These are phyloP conservation scores for Hymenotorrendiella dingleyae DNA, from an alignment of 2,329 filamentous ascomycete species.

Conservation along the genomic window DNA sequence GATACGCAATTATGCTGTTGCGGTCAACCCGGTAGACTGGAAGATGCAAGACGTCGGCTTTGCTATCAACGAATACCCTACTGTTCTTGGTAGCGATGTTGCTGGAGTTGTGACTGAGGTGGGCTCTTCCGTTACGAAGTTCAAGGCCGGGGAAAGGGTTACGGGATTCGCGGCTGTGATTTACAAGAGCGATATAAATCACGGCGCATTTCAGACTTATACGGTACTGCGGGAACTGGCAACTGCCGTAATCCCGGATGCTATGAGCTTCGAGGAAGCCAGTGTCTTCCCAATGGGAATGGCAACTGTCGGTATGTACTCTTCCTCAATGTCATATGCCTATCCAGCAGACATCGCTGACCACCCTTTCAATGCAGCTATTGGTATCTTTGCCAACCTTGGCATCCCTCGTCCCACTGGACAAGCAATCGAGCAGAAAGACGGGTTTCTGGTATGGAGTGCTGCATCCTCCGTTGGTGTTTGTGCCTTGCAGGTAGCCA, in stretches of 20 bases:
- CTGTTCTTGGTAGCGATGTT: conserved; percentile 46
- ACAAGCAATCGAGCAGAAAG: conserved; percentile 18
- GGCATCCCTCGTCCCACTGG: conserved; percentile 21
- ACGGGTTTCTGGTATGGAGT: conserved; percentile 42
- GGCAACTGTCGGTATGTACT: conserved; percentile 25
- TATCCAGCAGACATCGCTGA: too few species aligned
- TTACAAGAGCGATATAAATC: conserved; percentile 29
- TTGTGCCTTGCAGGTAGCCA: conserved; percentile 40
- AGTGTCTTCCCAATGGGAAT: conserved; percentile 29
- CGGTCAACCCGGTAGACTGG: conserved; percentile 38
- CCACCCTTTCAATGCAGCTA: too few species aligned
- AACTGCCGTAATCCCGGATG: conserved; percentile 22
- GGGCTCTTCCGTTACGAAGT: conserved; percentile 39
- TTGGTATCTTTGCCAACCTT: neutral
- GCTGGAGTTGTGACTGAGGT: conserved; percentile 48
- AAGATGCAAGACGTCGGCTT: conserved; percentile 9
- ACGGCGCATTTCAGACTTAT: conserved; percentile 28
- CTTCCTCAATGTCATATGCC: too few species aligned
- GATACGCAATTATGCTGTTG: conserved; percentile 34
- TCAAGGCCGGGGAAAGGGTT: conserved; percentile 47
- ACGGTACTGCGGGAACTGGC: conserved; percentile 20
- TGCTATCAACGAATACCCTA: conserved; percentile 22
- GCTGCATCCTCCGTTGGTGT: conserved; percentile 42
- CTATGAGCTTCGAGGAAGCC: conserved; percentile 25
- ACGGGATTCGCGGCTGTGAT: conserved; percentile 36